These are phyloP conservation scores for Lanmaoa rubissima DNA, from an alignment of 768 basidiomycete species.

Conservation along the genomic window DNA sequence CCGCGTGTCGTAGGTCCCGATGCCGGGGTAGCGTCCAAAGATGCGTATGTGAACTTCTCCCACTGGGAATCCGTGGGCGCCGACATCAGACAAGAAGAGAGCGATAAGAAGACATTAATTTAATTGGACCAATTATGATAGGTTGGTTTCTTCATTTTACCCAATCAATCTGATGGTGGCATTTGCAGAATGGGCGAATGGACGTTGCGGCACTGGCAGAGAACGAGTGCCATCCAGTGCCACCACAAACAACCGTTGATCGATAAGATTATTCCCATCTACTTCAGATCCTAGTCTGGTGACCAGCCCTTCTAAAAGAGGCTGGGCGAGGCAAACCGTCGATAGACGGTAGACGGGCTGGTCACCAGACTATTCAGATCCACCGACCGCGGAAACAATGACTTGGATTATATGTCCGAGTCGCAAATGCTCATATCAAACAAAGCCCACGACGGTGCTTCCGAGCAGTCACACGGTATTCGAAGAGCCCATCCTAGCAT, in stretches of 20 bases:
- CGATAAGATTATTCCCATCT: background rate
- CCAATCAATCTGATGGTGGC: background rate
- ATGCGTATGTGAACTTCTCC: conserved; percentile 10
- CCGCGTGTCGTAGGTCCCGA: too few species aligned
- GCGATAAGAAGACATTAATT: background rate
- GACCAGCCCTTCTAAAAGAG: too few species aligned
- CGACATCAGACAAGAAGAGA: background rate
- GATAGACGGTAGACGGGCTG: too few species aligned
- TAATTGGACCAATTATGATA: background rate
- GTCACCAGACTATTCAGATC: too few species aligned
- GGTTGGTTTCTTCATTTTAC: background rate
- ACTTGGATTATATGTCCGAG: background rate
- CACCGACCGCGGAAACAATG: background rate
- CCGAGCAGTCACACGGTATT: too few species aligned
- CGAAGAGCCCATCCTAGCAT: too few species aligned
- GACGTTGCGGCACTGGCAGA: background rate
- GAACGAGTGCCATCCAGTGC: background rate
- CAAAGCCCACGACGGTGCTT: background rate
- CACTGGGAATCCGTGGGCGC: conserved; percentile 8
- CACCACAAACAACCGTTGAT: background rate
- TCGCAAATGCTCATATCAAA: background rate
- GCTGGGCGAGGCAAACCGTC: too few species aligned
- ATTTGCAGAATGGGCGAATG: background rate
- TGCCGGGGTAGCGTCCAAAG: background rate
- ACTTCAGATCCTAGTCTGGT: background rate